These are phyloP conservation scores for Cystobasidium pallidum DNA, from an alignment of 1,284 basidiomycete genomes.

Conservation along the genomic window DNA sequence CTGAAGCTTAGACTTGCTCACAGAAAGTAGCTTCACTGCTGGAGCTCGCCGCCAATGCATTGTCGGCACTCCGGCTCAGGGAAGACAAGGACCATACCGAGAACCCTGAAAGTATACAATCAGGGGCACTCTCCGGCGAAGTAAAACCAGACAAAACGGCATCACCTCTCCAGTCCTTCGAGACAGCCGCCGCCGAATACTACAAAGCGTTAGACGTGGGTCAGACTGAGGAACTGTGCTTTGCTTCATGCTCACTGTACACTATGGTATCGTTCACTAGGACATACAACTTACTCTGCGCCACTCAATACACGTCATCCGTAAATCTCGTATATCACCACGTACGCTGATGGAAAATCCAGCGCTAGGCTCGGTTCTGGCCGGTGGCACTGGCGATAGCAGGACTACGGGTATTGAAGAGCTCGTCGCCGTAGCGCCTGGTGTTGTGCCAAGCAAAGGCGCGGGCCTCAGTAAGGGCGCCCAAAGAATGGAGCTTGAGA, in stretches of 20 bases:
- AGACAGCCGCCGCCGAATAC: constrained; percentile 71
- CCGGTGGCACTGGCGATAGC: constrained; percentile 54
- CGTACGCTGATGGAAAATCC: constrained; percentile 73
- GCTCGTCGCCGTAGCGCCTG: constrained; percentile 3
- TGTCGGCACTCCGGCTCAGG: constrained; percentile 72
- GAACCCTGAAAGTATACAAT: neutral
- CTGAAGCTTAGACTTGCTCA: neutral
- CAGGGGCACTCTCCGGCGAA: constrained; percentile 65
- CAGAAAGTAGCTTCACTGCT: constrained; percentile 75
- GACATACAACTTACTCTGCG: constrained; percentile 72
- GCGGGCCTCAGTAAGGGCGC: constrained; percentile 64
- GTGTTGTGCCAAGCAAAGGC: neutral
- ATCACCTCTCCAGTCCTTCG: constrained; percentile 15
- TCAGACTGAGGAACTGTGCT: no score
- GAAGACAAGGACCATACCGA: constrained; percentile 50
- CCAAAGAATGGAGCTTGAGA: constrained; percentile 61
- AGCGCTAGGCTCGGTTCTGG: constrained; percentile 68
- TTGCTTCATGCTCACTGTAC: no score
- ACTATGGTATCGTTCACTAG: no score
- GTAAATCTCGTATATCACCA: constrained; percentile 77
- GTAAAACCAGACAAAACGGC: constrained; percentile 59
- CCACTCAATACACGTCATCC: constrained; percentile 74
- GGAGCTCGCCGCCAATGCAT: constrained; percentile 71
- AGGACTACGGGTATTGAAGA: neutral
- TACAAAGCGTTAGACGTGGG: constrained; percentile 76